Conservation (phyloP, 257 asterid genomes). For the Primulina tabacum region DNA sequence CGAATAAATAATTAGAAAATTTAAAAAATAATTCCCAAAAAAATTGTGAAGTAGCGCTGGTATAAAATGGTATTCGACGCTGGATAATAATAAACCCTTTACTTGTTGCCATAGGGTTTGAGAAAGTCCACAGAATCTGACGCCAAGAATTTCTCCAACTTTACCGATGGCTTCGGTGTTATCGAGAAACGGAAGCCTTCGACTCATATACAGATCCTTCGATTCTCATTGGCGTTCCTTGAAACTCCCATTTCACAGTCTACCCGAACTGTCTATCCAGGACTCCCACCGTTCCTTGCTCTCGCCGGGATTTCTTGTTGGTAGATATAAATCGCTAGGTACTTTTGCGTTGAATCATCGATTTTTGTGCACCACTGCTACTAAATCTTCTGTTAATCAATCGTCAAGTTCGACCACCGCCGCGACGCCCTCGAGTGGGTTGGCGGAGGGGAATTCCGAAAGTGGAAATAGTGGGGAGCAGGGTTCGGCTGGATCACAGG, state of each 20-base stretch:
- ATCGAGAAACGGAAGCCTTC: constrained; percentile 31
- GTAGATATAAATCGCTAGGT: constrained; percentile 17
- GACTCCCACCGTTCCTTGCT: constrained; percentile 19
- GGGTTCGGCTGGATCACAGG: constrained; percentile 48
- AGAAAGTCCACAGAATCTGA: constrained; percentile 19
- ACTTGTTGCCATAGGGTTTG: constrained; percentile 29
- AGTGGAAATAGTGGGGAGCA: constrained; percentile 36
- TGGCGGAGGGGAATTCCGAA: constrained; percentile 44
- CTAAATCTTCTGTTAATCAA: constrained; percentile 32
- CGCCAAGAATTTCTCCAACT: neutral
- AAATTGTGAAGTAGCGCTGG: too few relatives aligned
- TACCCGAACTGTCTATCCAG: constrained; percentile 23
- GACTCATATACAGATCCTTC: constrained; percentile 24
- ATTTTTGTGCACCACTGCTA: constrained; percentile 36
- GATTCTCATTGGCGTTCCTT: constrained; percentile 23
- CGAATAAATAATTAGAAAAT: too few relatives aligned
- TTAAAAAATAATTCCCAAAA: too few relatives aligned
- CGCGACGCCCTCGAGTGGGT: constrained; percentile 32
- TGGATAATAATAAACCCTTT: too few relatives aligned
- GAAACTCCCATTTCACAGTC: constrained; percentile 8
- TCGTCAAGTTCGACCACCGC: constrained; percentile 30
- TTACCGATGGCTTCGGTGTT: constrained; percentile 37
- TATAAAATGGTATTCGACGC: too few relatives aligned
- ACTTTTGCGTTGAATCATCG: constrained; percentile 29
- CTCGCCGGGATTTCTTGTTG: constrained; percentile 19